phyloP scores from a whole-genome alignment of 1,284 basidiomycete genomes.

The Pseudomicrostroma phylloplanum region DNA sequence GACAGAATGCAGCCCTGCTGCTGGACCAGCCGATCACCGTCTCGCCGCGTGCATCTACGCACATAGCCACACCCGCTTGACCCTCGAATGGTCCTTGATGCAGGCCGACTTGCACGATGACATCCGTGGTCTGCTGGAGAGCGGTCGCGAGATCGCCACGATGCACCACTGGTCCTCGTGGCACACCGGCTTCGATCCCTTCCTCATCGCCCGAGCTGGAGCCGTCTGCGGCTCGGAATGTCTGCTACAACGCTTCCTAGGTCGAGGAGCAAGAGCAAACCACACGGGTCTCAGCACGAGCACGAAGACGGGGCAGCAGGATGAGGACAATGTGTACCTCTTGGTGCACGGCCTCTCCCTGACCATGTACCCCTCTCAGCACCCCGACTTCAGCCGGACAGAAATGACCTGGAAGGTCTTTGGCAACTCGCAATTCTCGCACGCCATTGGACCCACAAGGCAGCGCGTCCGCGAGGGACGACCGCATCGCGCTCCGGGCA shows the following conservation, averaged over 20 bases:
- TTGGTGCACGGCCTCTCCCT: constrained; percentile 8
- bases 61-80: constrained; percentile 10
- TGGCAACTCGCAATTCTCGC: constrained; percentile 5
- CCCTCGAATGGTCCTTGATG: constrained; percentile 7
- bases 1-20: not conserved
- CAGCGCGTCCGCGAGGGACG: constrained; percentile 5
- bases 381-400: not conserved
- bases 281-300: not conserved
- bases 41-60: constrained; percentile 11
- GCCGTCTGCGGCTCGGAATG: constrained; percentile 2
- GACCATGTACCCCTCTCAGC: not conserved
- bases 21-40: constrained; percentile 7
- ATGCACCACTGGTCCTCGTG: constrained; percentile 10
- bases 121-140: constrained; percentile 10
- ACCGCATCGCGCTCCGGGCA: not conserved
- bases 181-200: constrained; percentile 4
- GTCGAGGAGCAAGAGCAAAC: not conserved
- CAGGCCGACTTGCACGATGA: constrained; percentile 10
- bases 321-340: not conserved
- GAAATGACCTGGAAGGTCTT: constrained; percentile 3
- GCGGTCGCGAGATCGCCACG: constrained; percentile 7
- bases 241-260: constrained; percentile 1
- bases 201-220: constrained; percentile 1
- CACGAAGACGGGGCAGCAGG: not conserved
- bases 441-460: constrained; percentile 4